phyloP scores from a whole-genome alignment of 2,329 filamentous ascomycete genomes.

The Calycina marina region DNA sequence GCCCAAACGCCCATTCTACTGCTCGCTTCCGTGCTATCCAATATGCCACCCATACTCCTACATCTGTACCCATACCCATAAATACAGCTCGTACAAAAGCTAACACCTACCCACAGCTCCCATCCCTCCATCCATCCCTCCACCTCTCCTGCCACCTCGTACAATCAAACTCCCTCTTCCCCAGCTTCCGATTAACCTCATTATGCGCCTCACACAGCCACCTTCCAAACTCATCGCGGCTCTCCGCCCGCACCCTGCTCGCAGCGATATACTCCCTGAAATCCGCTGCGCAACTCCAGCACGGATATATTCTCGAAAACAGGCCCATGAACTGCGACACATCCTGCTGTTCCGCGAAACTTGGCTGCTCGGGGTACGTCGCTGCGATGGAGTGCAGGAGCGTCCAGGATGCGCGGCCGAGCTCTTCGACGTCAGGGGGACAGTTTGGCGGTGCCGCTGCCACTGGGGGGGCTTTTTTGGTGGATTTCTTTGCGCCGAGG shows the following conservation, averaged over 20 bases:
- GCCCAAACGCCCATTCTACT: too few species aligned
- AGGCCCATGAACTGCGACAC: slow-evolving; percentile 63
- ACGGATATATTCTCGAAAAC: slow-evolving; percentile 83
- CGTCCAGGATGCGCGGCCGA: slow-evolving; percentile 86
- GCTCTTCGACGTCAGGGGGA: slow-evolving; percentile 74
- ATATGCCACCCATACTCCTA: too few species aligned
- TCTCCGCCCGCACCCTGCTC: slow-evolving; percentile 40
- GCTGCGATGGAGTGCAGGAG: slow-evolving; percentile 85
- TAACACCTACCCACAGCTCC: slow-evolving; percentile 43
- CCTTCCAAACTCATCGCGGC: slow-evolving; percentile 55
- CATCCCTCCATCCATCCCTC: slow-evolving; percentile 74
- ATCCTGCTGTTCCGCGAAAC: slow-evolving; percentile 55
- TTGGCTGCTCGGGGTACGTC: slow-evolving; percentile 61
- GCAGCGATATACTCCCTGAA: slow-evolving; percentile 69
- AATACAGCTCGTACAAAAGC: too few species aligned
- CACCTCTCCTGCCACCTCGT: slow-evolving; percentile 83
- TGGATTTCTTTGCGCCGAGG: slow-evolving; percentile 40
- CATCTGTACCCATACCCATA: too few species aligned
- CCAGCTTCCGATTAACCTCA: slow-evolving; percentile 76
- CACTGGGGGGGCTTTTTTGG: slow-evolving; percentile 24
- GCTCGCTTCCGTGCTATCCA: too few species aligned
- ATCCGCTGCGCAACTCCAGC: slow-evolving; percentile 89
- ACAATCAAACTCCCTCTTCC: slow-evolving; percentile 87
- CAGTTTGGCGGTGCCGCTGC: slow-evolving; percentile 47
- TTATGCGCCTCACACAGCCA: slow-evolving; percentile 85